Base-by-base conservation (phyloP, 768 basidiomycete genomes). In the Rubroboletus pulcherrimus region DNA sequence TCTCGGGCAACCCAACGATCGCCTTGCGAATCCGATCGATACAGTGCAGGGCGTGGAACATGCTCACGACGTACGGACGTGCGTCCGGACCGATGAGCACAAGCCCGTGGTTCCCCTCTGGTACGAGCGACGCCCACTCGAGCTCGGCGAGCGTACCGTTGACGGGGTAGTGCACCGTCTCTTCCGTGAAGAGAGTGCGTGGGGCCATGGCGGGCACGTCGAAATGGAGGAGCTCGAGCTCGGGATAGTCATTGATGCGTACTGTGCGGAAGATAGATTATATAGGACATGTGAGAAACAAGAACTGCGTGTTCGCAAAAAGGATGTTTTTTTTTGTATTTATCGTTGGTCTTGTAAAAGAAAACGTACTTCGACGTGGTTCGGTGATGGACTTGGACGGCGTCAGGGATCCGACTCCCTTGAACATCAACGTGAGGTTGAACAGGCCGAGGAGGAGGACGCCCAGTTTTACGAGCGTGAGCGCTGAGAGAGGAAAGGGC, bases 11-110 rank as follows among this genome's bases (percentile, higher is more conserved):
- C 3, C 6, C 31, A 10, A 51, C 43, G 52, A 73, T 55, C 37
- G 68, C 64, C 7, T 33, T 58, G 29, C 74, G 69, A n/a, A 77
- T 46, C 17, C 75, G 58, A 41, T 77, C 63, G 58, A 78, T 64
- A 53, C 77, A 77, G 24, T 74, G 73, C 0, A 78, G 63, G 35
- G 73, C 70, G 63, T 78, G 76, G 38, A 78, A 68, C 63, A 77
- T 71, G 33, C 68, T 53, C 31, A 77, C 57, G 9, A 71, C 71
- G 57, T 70, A 75, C 2, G 75, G 69, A 15, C 67, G 65, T 2
- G 55, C 19, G 29, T 57, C 51, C 4, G 54, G 49, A 5, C 59
- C 59, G 37, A 66, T 37, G 26, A 54, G 33, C 8, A 67, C 48
- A n/a, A 67, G 41, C 0, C 64, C 67, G 38, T 62, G 45, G 50